Evolutionary conservation across 177 flowering plant genomes (phyloP), one percentile per base, ranked within the genome.

Genomic region (Vitis hybrid): DNA sequence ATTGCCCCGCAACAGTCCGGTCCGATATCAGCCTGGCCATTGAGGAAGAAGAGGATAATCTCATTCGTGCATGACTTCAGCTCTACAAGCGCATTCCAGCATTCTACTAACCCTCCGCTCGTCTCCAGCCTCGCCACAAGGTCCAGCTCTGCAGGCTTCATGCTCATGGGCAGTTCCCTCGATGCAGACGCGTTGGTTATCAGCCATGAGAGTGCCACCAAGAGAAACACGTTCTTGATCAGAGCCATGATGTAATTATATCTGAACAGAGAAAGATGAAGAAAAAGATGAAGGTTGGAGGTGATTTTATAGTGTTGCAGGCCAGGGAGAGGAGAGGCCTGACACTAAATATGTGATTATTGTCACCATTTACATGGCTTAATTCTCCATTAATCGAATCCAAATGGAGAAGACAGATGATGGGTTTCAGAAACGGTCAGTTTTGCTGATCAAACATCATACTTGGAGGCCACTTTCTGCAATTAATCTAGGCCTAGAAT

Each of bases 21-120:
- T 1, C 77, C 80, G 4, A 85, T 62, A 19, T 69, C 59, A 4
- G 82, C 56, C 33, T 76, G 52, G 0, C 83, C 86, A 22, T 77
- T 81, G 4, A 78, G 64, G 56, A 85, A 81, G 72, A 77, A 83
- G 0, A 70, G 53, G 2, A 76, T 61, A 12, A 85, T 76, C 75
- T 81, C 88, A 9, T 83, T 79, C 0, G 84, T 52, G 72, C 88
- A 85, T 8, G 84, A 75, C 56, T 55, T 78, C 10, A 82, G 59
- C 77, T 85, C 79, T 58, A 44, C 3, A 1, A 85, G 77, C 3
- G 86, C 81, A 9, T 68, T 64, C 80, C 80, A 80, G 77, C 88
- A 81, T 15, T 76, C 80, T 2, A 61, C 71, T 11, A 70, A 28
- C 7, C 71, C 72, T 2, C 75, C 76, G 1, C 74, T 56, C 1